Conservation (phyloP, 1,139 yeast genomes). For the Magnusiomyces fungicola region DNA sequence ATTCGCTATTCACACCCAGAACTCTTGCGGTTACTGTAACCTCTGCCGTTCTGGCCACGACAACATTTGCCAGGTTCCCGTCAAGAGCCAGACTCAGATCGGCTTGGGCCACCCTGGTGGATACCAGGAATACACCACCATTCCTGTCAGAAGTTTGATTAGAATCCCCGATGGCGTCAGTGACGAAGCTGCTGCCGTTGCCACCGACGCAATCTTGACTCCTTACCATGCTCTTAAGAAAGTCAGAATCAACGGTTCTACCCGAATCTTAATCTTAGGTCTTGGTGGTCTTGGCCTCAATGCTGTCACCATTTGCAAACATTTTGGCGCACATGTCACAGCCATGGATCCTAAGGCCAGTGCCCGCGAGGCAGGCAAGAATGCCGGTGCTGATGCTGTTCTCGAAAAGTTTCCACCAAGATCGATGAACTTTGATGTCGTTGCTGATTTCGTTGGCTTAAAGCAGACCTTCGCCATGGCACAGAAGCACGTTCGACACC, state of each 20-base stretch:
- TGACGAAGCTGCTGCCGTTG: constrained; percentile 43
- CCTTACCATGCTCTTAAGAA: constrained; percentile 43
- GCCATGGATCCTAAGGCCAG: constrained; percentile 38
- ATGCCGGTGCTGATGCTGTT: constrained; percentile 41
- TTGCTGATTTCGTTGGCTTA: constrained; percentile 43
- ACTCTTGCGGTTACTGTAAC: constrained; percentile 41
- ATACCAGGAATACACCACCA: constrained; percentile 39
- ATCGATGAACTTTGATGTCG: constrained; percentile 27
- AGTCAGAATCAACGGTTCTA: constrained; percentile 34
- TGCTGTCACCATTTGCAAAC: constrained; percentile 41
- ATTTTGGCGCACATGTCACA: constrained; percentile 38
- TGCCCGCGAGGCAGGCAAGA: constrained; percentile 30
- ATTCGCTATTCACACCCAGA: constrained; percentile 36
- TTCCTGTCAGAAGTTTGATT: constrained; percentile 9
- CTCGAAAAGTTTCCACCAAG: constrained; percentile 30
- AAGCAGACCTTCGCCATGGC: constrained; percentile 32
- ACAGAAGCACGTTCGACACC: constrained; percentile 30
- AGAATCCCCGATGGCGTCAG: constrained; percentile 43
- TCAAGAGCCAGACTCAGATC: constrained; percentile 24
- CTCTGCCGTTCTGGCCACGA: constrained; percentile 41
- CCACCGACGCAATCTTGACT: constrained; percentile 46
- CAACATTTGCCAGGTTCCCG: constrained; percentile 32
- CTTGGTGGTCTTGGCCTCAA: constrained; percentile 47
- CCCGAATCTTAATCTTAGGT: constrained; percentile 41
- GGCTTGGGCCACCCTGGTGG: constrained; percentile 47